phyloP scores from a whole-genome alignment of 257 asterid species.

The Primulina huaijiensis region DNA sequence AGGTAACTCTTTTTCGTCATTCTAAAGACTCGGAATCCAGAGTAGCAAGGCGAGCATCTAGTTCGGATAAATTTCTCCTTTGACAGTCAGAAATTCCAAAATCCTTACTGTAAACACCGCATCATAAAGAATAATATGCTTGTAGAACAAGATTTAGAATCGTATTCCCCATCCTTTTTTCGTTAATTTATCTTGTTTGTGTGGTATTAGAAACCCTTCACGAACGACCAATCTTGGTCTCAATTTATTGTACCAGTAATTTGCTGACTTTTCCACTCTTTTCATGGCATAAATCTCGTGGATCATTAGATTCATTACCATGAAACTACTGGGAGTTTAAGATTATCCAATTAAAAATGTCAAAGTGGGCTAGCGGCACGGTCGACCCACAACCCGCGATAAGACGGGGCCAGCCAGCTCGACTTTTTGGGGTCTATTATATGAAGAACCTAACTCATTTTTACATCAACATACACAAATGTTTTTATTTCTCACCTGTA shows the following conservation, averaged over 20 bases:
- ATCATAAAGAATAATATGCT: slow-evolving; percentile 12
- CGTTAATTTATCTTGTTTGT: slow-evolving; percentile 11
- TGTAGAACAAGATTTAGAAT: slow-evolving; percentile 25
- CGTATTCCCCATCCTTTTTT: slow-evolving; percentile 15
- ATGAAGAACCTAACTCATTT: too few relatives aligned
- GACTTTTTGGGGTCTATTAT: too few relatives aligned
- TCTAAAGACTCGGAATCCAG: not conserved
- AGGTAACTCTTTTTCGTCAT: not conserved
- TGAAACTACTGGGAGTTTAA: too few relatives aligned
- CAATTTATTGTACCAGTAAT: not conserved
- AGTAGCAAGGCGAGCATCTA: not conserved
- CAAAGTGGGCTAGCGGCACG: too few relatives aligned
- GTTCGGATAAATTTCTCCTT: not conserved
- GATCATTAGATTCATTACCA: not conserved
- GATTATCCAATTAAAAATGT: too few relatives aligned
- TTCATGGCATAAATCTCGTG: not conserved
- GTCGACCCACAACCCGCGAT: too few relatives aligned
- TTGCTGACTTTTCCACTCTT: not conserved
- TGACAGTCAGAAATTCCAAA: not conserved
- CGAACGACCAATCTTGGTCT: not conserved
- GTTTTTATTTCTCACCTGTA: not conserved
- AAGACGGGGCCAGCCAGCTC: too few relatives aligned
- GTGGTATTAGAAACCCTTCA: not conserved
- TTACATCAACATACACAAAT: too few relatives aligned
- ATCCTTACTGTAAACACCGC: not conserved